A percentile compares a stretch with the other conserved stretches of the same genome.
phyloP scores from a whole-genome alignment of 352 stramenopile genomes.

The Phytophthora gonapodyides region DNA sequence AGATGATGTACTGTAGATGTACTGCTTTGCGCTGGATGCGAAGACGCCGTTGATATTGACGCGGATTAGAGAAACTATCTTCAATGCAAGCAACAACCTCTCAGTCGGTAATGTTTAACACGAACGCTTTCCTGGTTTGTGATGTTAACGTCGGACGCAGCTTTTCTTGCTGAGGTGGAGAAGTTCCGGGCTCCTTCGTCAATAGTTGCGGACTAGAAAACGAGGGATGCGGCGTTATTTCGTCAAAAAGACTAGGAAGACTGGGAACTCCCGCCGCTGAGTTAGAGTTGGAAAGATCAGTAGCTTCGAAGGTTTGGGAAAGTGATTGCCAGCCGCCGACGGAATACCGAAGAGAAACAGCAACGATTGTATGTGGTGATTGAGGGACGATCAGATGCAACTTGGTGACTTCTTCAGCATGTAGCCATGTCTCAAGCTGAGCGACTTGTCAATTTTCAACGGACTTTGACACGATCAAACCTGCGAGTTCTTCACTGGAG shows the following conservation, averaged over 20 bases:
- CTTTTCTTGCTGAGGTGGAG: slow-evolving; percentile 14
- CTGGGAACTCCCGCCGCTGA: too few species aligned
- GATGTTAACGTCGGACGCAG: not conserved
- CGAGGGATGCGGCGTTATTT: not conserved
- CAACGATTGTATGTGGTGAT: not conserved
- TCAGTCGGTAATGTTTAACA: not conserved
- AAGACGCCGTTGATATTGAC: too few species aligned
- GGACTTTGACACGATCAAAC: too few species aligned
- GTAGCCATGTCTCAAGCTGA: too few species aligned
- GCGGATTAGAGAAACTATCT: too few species aligned
- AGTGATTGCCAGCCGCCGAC: slow-evolving; percentile 8
- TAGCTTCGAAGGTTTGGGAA: slow-evolving; percentile 5
- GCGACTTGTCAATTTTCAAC: not conserved
- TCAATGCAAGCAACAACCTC: not conserved
- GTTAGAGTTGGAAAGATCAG: too few species aligned
- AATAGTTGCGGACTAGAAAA: not conserved
- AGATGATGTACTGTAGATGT: too few species aligned
- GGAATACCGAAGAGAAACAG: slow-evolving; percentile 13
- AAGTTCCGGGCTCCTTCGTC: slow-evolving; percentile 1
- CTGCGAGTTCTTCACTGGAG: too few species aligned
- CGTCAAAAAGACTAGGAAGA: not conserved
- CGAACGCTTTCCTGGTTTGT: too few species aligned
- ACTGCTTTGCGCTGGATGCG: too few species aligned
- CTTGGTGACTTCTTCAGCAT: too few species aligned
- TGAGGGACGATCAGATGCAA: not conserved